phyloP scores from a whole-genome alignment of 2,329 filamentous ascomycete genomes.

The Colletotrichum tanaceti region DNA sequence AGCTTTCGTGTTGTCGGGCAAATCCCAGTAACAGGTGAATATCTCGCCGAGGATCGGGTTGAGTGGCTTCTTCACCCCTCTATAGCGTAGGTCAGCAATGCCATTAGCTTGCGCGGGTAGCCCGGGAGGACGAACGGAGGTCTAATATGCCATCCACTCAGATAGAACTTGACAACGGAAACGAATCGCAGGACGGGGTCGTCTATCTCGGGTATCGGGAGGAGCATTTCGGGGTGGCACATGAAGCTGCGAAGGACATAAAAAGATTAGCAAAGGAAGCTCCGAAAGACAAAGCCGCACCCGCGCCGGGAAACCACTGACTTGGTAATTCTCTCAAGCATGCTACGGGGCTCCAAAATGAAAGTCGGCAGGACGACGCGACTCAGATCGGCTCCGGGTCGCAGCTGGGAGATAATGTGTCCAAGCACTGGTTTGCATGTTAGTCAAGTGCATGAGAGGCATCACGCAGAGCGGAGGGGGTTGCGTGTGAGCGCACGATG shows the following conservation, averaged over 20 bases:
- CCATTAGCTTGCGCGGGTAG: constrained; percentile 13
- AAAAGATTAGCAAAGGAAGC: constrained; percentile 22
- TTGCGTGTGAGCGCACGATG: constrained; percentile 4
- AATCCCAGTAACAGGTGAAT: constrained; percentile 96
- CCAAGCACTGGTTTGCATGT: constrained; percentile 75
- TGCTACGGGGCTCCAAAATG: constrained; percentile 96
- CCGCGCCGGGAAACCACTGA: constrained; percentile 57
- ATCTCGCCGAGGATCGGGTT: constrained; percentile 97
- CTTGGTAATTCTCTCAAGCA: constrained; percentile 99
- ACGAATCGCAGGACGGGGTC: constrained; percentile 92
- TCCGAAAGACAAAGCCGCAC: background rate
- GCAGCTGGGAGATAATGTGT: constrained; percentile 96
- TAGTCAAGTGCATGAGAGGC: constrained; percentile 20
- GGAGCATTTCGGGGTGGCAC: constrained; percentile 96
- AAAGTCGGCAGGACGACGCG: constrained; percentile 96
- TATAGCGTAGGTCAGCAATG: constrained; percentile 52
- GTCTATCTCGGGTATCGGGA: constrained; percentile 87
- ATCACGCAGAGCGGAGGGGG: background rate
- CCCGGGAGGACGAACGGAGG: constrained; percentile 76
- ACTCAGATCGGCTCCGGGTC: constrained; percentile 94
- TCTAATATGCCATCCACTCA: constrained; percentile 99
- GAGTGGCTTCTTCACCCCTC: constrained; percentile 96
- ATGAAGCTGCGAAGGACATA: constrained; percentile 78
- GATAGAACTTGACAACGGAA: constrained; percentile 96
- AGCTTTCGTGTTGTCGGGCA: constrained; percentile 82